Base-by-base conservation (phyloP, 306 rosid genomes). In the Gastrolobium bilobum region DNA sequence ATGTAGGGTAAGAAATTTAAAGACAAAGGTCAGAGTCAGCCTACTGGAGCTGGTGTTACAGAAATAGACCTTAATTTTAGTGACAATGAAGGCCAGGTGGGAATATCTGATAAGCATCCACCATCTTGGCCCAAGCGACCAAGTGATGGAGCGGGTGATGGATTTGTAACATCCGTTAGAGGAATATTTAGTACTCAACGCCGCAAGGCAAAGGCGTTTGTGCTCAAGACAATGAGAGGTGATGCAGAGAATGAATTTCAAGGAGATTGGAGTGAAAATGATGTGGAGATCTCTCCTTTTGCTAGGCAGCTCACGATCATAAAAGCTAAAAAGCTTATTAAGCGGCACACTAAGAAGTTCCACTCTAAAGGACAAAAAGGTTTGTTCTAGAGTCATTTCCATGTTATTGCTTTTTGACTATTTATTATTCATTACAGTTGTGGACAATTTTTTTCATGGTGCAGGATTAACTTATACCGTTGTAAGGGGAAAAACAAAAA, bases 91-190 rank as follows among this genome's bases (percentile, higher is more conserved):
- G 84, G 88, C 68, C 87, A 81, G 82, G 85, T 81, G n/a, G 92
- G 88, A 66, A 90, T 89, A 70, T 81, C 91, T 62, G 94, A 90
- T 62, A 93, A 85, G 78, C 13, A 82, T 73, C 93, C 94, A 7
- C 75, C 89, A 47, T 44, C 91, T 76, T 92, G 89, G 88, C 88
- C 87, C 60, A 94, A 88, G 92, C 98, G 97, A 68, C 94, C 96
- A 58, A 81, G 30, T 79, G 99, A 93, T 46, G 98, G 97, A 84
- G 99, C 98, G 10, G 99, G 98, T 68, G 98, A 96, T 77, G 94
- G 97, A 59, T 96, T 96, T 89, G 99, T 96, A 72, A 96, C 98
- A 81, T 91, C 97, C 53, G 75, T 96, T 47, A 90, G 81, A 81
- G 99, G 99, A 68, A 82, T 93, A 70, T 96, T 96, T 79, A 83